Base-by-base conservation (phyloP, 108 stramenopile genomes). In the Craspedostauros australis region DNA sequence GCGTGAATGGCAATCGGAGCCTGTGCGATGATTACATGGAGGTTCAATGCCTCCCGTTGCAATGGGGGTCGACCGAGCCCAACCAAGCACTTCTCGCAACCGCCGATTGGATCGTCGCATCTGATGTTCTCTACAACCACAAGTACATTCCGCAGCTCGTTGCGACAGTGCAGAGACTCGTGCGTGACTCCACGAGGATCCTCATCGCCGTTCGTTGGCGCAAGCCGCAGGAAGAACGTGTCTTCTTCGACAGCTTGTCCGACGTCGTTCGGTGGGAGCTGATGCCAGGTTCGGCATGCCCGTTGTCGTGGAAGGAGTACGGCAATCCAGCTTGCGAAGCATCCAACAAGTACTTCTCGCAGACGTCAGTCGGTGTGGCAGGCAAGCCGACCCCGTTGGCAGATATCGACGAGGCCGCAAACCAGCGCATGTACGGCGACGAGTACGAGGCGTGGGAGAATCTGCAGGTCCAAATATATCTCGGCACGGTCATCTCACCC, bases 101-200 rank as follows among this genome's bases (percentile, higher is more conserved):
- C n/a, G 50, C 64, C 46, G 61, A 88, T 49, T 60, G 60, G 15
- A 64, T 89, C 25, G 20, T 85, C 8, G 83, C 79, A 30, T 82
- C 83, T 0, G 87, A 89, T 64, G 51, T 89, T 27, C 60, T 89
- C 2, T 89, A 89, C 76, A 81, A 85, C 51, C 38, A 49, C 38
- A 37, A 62, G 40, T 57, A 51, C 4, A 84, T 84, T 42, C 80
- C 78, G 5, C 47, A 61, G 32, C 52, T 88, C 16, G 57, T 82
- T 5, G 42, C 49, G 7, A 88, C 86, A n/a, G 62, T 84, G 7
- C 49, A 70, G 57, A 43, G 66, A 48, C 43, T 65, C 62, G 31
- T 83, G 15, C 38, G 15, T 4, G 41, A 46, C n/a, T 36, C 51
- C 24, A 52, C 51, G 12, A 54, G 29, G 12, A 25, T 54, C 18